Base-by-base conservation (phyloP, 768 basidiomycete genomes). In the Termitomyces heimii region DNA sequence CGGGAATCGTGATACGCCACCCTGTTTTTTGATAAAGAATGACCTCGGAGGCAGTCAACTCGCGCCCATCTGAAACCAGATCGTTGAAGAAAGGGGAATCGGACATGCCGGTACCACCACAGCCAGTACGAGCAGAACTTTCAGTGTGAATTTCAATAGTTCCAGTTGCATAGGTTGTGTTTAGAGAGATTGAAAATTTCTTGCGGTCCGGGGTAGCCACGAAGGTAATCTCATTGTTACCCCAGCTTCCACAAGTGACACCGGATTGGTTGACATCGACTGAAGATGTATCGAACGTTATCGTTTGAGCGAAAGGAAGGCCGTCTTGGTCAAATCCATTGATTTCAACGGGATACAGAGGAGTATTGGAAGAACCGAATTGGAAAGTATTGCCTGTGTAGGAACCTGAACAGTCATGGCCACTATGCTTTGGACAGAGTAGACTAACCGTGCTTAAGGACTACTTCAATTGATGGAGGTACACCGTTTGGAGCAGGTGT, bases 281-380 rank as follows among this genome's bases (percentile, higher is more conserved):
- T 0, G 57, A 52, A 13, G 60, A 62, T 42, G 54, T 44, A 42
- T 62, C 56, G 42, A 62, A 62, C 8, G 50, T 40, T 3, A 54
- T 12, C 9, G 54, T 58, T 34, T 62, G 29, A 12, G 55, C 54
- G 43, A 62, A 62, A 12, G 44, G 54, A 56, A 53, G 26, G 37
- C 60, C 60, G 29, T 62, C 55, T 22, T 42, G 29, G 51, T 59
- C 60, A 20, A 62, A 62, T 2, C 60, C 60, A 28, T 62, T 55
- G 12, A 62, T 56, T 12, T 62, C 60, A 4, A 59, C 60, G 0
- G 57, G 12, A 37, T 53, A 58, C 22, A 62, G 13, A 3, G 60
- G 60, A 13, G 54, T 59, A 32, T 62, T 62, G 20, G 48, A 35
- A 40, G 54, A 2, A 16, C 57, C 55, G n/a, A 20, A 56, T 53